A percentile compares a stretch with the other conserved stretches of the same genome.
Conservation (phyloP, 2,329 filamentous ascomycete species). For the Exophiala dermatitidis region DNA sequence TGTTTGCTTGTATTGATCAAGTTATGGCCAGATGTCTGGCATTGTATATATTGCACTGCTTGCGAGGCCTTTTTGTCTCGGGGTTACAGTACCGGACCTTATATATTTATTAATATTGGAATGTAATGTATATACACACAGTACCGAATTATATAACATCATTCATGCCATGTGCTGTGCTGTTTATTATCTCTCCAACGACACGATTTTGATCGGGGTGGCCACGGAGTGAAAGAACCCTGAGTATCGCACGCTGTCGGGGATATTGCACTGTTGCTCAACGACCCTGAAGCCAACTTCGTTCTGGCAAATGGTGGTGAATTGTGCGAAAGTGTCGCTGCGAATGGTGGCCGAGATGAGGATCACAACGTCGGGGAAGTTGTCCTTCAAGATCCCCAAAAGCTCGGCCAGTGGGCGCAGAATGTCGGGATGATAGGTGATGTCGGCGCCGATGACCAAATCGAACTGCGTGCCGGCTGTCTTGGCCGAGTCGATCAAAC, state of each 20-base stretch:
- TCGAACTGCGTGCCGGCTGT: constrained; percentile 8
- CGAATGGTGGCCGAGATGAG: constrained; percentile 56
- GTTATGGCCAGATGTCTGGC: too few species aligned
- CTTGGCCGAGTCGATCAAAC: constrained; percentile 8
- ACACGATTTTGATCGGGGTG: constrained; percentile 21
- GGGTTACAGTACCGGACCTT: too few species aligned
- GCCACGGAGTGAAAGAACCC: constrained; percentile 41
- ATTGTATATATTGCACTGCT: too few species aligned
- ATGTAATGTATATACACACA: too few species aligned
- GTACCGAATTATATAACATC: too few species aligned
- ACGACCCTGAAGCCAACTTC: constrained; percentile 33
- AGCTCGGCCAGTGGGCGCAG: constrained; percentile 21
- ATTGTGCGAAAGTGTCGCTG: constrained; percentile 56
- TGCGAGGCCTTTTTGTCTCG: too few species aligned
- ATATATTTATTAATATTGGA: too few species aligned
- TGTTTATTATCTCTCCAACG: constrained; percentile 9
- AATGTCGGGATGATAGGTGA: constrained; percentile 27
- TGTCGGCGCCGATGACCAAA: constrained; percentile 24
- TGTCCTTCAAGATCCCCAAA: constrained; percentile 14
- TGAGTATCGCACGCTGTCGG: constrained; percentile 37
- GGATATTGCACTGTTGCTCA: constrained; percentile 38
- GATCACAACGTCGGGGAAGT: constrained; percentile 35
- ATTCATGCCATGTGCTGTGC: neutral
- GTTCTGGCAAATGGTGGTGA: constrained; percentile 48
- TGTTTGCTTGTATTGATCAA: too few species aligned